Evolutionary conservation across 23 red algal species (phyloP).

Genomic region (Agarophyton chilense): DNA sequence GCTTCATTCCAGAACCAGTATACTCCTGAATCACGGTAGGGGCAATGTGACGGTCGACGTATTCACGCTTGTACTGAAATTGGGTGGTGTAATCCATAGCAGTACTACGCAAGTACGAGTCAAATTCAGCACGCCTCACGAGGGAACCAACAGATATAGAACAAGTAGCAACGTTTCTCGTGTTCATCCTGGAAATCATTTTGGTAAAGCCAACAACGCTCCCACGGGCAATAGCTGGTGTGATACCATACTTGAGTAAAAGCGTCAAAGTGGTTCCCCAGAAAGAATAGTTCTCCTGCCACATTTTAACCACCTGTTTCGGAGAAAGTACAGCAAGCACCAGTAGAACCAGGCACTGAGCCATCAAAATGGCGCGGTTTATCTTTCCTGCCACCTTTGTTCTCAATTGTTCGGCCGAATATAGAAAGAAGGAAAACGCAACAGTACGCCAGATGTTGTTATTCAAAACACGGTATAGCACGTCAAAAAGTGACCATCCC

Average conservation of each 20-base stretch:
- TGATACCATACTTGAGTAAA: constrained; percentile 49
- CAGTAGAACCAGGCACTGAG: constrained; percentile 24
- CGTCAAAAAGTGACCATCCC: constrained; percentile 40
- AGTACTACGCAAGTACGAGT: constrained; percentile 43
- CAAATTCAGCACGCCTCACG: constrained; percentile 38
- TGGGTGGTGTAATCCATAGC: constrained; percentile 11
- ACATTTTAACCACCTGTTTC: constrained; percentile 1
- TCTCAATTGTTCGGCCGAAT: neutral
- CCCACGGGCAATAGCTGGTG: constrained; percentile 45
- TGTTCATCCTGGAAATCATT: constrained; percentile 16
- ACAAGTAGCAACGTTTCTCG: constrained; percentile 21
- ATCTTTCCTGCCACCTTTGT: neutral
- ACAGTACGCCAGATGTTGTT: constrained; percentile 48
- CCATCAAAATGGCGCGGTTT: constrained; percentile 20
- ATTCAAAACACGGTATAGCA: constrained; percentile 29
- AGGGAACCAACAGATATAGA: constrained; percentile 34
- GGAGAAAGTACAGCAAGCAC: constrained; percentile 28
- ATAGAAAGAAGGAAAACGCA: constrained; percentile 4
- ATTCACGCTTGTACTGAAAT: constrained; percentile 52
- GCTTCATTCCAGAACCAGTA: neutral
- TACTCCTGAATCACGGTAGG: constrained; percentile 17
- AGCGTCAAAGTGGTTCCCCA: constrained; percentile 57
- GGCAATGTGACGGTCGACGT: constrained; percentile 24
- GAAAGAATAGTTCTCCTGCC: constrained; percentile 60
- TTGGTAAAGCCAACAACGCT: constrained; percentile 36